Evolutionary conservation across 495 filamentous ascomycete species (phyloP).

Genomic region (Xanthoparmelia taractica): DNA sequence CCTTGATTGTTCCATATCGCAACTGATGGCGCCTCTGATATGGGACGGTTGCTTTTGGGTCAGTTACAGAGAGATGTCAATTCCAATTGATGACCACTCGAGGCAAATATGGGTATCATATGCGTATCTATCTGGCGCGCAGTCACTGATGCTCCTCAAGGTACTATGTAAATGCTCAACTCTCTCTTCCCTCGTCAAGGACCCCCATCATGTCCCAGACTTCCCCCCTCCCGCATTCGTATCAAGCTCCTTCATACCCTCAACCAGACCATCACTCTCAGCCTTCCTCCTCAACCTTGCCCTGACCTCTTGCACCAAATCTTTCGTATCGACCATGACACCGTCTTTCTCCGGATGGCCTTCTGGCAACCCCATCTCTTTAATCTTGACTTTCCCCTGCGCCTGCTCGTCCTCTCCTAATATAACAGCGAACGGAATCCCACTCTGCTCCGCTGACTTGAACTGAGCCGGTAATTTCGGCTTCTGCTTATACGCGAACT

Average conservation of each 20-base stretch:
- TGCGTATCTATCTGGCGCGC: background rate
- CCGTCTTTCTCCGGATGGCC: slow-evolving; percentile 84
- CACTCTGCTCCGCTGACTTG: slow-evolving; percentile 65
- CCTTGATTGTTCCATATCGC: background rate
- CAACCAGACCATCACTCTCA: background rate
- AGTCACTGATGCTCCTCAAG: background rate
- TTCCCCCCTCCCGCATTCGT: background rate
- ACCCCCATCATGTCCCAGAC: background rate
- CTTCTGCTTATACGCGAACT: slow-evolving; percentile 73
- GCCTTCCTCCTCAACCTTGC: slow-evolving; percentile 33
- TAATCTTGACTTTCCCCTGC: slow-evolving; percentile 69
- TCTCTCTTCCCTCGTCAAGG: background rate
- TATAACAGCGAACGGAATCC: slow-evolving; percentile 67
- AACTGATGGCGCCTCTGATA: too few relatives aligned
- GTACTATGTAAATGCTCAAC: background rate
- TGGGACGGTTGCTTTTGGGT: too few relatives aligned
- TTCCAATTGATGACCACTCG: background rate
- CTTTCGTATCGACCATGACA: slow-evolving; percentile 54
- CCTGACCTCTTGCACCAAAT: slow-evolving; percentile 56
- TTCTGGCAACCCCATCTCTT: slow-evolving; percentile 72
- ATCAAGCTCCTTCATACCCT: background rate
- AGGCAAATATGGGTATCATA: background rate
- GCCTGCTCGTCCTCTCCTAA: slow-evolving; percentile 74
- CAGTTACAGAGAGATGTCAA: background rate
- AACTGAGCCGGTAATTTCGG: slow-evolving; percentile 72